Conservation (phyloP, 139 green algal genomes). For the Chloropicon primus region DNA sequence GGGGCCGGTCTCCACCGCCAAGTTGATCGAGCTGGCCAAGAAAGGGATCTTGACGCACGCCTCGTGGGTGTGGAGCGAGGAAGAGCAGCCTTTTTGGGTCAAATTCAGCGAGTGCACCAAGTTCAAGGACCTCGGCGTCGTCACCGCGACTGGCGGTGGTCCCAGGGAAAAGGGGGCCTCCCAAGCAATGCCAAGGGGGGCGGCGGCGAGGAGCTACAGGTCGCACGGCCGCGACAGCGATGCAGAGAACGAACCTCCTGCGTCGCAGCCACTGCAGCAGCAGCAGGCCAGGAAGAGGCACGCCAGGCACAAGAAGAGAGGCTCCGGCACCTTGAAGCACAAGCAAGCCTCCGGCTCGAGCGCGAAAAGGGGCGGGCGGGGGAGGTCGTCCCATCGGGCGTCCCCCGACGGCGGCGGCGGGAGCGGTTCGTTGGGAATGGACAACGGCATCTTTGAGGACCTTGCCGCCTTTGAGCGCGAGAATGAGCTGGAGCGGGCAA, state of each 20-base stretch:
- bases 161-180: too few species aligned
- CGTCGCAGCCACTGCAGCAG: too few species aligned
- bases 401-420: too few species aligned
- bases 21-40: background rate
- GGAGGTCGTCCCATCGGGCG: background rate
- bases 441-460: background rate
- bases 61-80: background rate
- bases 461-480: background rate
- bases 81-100: background rate
- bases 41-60: background rate
- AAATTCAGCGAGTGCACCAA: background rate
- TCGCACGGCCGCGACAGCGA: too few species aligned
- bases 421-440: too few species aligned
- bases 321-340: too few species aligned
- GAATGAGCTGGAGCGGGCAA: background rate
- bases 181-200: too few species aligned
- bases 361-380: background rate
- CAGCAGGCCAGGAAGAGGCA: too few species aligned
- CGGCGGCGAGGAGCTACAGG: too few species aligned
- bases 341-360: too few species aligned
- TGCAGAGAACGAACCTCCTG: too few species aligned
- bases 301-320: background rate
- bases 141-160: too few species aligned
- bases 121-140: background rate
- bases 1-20: background rate